These are phyloP conservation scores for Daldinia sp. DNA, from an alignment of 2,329 filamentous ascomycete species.

Conservation along the genomic window DNA sequence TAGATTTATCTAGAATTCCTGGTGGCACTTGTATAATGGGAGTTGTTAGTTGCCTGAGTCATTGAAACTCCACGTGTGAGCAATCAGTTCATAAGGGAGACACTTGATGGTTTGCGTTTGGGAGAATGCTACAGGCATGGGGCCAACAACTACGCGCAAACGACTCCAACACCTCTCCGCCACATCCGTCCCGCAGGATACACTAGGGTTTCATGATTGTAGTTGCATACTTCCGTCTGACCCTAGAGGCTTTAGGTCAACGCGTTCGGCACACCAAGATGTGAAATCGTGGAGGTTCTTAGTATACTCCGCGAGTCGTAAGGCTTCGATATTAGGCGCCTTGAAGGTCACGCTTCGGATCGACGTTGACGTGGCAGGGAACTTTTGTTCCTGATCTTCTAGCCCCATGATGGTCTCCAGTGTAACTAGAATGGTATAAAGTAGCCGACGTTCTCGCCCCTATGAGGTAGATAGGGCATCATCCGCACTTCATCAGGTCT, in stretches of 20 bases:
- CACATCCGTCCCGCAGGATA: neutral
- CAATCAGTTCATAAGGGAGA: constrained; percentile 4
- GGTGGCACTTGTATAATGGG: neutral
- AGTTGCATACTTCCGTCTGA: neutral
- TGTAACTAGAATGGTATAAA: constrained; percentile 24
- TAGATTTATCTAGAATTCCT: neutral
- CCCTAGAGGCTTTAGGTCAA: neutral
- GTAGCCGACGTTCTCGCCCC: constrained; percentile 1
- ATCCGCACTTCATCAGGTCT: constrained; percentile 10
- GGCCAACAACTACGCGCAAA: constrained; percentile 10
- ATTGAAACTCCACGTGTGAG: constrained; percentile 4
- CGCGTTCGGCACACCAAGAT: constrained; percentile 1
- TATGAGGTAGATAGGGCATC: constrained; percentile 3
- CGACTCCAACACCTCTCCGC: neutral
- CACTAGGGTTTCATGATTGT: constrained; percentile 24
- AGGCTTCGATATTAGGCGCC: constrained; percentile 5
- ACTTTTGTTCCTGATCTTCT: neutral
- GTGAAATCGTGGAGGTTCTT: constrained; percentile 6
- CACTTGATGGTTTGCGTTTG: constrained; percentile 12
- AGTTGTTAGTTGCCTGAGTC: constrained; percentile 16
- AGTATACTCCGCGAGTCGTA: constrained; percentile 22
- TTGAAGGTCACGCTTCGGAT: neutral
- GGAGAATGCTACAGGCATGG: constrained; percentile 11
- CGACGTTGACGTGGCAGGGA: neutral
- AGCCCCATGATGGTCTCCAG: constrained; percentile 2